Conservation (phyloP, 352 stramenopile genomes). For the Pythium phragmitis region DNA sequence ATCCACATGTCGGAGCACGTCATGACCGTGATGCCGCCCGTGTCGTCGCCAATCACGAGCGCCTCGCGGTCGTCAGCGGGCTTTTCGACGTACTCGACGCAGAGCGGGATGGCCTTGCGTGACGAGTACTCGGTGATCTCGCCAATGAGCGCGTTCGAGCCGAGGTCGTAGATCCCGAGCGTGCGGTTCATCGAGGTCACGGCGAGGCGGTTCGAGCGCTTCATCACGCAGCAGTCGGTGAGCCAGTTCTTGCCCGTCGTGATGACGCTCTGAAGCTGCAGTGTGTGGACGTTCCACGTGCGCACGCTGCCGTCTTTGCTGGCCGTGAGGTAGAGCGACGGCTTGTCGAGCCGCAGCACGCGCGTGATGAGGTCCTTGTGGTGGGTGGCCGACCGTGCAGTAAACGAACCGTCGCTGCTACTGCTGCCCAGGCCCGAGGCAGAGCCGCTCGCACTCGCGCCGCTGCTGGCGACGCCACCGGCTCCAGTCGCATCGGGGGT, state of each 20-base stretch:
- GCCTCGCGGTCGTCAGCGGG: conserved; percentile 68
- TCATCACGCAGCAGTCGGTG: conserved; percentile 79
- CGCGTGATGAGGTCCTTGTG: conserved; percentile 79
- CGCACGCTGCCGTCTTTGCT: conserved; percentile 75
- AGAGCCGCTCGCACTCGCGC: neutral
- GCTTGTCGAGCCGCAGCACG: conserved; percentile 62
- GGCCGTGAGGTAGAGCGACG: conserved; percentile 67
- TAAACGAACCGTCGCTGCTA: conserved; percentile 7
- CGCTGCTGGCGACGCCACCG: neutral
- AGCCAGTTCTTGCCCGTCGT: conserved; percentile 76
- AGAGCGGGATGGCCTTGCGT: conserved; percentile 78
- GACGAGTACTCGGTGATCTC: conserved; percentile 77
- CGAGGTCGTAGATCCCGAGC: conserved; percentile 75
- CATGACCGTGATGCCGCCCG: conserved; percentile 67
- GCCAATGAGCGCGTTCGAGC: conserved; percentile 61
- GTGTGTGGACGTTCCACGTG: conserved; percentile 71
- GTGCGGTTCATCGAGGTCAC: conserved; percentile 79
- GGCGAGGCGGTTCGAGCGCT: conserved; percentile 73
- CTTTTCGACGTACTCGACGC: conserved; percentile 80
- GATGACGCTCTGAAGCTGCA: conserved; percentile 60
- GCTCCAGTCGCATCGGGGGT: conserved; percentile 3
- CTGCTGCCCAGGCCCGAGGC: conserved; percentile 1
- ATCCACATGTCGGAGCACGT: conserved; percentile 71
- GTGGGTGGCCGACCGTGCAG: conserved; percentile 35
- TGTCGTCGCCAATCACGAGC: conserved; percentile 77